phyloP scores from a whole-genome alignment of 176 grass and related monocot genomes.

The Lolium perenne region DNA sequence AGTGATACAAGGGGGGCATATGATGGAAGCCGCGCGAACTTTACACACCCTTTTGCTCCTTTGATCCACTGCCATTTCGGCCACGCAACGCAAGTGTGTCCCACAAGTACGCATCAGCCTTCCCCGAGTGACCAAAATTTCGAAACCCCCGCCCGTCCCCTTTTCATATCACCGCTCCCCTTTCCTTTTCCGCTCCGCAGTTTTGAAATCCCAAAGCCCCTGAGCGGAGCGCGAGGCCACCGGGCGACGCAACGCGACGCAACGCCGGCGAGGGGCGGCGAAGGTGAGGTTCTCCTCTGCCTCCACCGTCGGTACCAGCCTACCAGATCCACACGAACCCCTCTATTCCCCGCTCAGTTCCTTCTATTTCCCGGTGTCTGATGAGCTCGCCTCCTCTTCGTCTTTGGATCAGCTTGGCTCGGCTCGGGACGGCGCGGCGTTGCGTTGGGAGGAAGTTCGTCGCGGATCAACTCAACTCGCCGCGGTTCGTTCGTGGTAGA shows the following conservation, averaged over 20 bases:
- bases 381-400: background rate
- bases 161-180: background rate
- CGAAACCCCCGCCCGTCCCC: constrained; percentile 13
- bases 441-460: background rate
- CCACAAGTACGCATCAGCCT: too few species aligned
- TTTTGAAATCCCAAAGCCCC: background rate
- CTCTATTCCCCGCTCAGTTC: background rate
- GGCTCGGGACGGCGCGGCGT: background rate
- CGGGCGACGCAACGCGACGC: background rate
- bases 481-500: background rate
- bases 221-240: background rate
- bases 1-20: too few species aligned
- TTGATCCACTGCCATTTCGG: too few species aligned
- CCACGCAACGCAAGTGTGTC: too few species aligned
- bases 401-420: constrained; percentile 12
- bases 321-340: background rate
- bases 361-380: background rate
- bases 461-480: background rate
- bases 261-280: background rate
- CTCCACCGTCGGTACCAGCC: background rate
- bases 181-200: background rate
- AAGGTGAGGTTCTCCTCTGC: constrained; percentile 26
- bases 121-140: constrained; percentile 8
- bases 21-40: too few species aligned
- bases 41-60: too few species aligned